Base-by-base conservation (phyloP, 2,329 filamentous ascomycete species). In the Drechslerella dactyloides region DNA sequence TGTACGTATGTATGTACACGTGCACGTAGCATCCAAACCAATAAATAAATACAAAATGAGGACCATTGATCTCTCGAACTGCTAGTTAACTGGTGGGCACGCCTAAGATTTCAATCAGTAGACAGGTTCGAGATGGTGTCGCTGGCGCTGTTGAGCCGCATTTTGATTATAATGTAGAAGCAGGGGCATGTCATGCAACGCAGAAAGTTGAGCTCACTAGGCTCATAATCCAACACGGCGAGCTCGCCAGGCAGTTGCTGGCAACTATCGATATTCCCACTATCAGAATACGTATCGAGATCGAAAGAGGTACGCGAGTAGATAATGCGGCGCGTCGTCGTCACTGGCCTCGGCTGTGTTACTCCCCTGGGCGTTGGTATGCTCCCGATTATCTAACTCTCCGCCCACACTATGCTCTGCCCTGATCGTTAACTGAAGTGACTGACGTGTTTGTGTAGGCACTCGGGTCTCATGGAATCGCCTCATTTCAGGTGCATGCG, bases 341-440 rank as follows among this genome's bases (percentile, higher is more conserved):
- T 94, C 78, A 94, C 91, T 59, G 90, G 91, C 77, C 83, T 94
- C 55, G 90, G 91, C 73, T 90, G 89, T 78, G 85, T 94, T 76
- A 91, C 90, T 75, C 93, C 93, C 68, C 83, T 97, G 24, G 93
- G 90, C 73, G 87, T 96, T 68, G 91, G 85, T 87, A 78, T 74
- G n/a, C n/a, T n/a, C n/a, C n/a, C 79, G 56, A n/a, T 35, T n/a
- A n/a, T 17, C 54, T 42, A 17, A 27, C 7, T 46, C 53, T 30
- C 0, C 2, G 1, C 21, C 48, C 15, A 4, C 6, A 5, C 17
- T 37, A 42, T n/a, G 59, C 35, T 17, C 44, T 19, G 13, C 13
- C 24, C 42, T 53, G 60, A n/a, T n/a, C n/a, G n/a, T 2, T n/a
- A 37, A 19, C 35, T 44, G 17, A 19, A 13, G 19, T n/a, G 10